These are phyloP conservation scores for Metschnikowia hibisci DNA, from an alignment of 805 yeast genomes.

Conservation along the genomic window DNA sequence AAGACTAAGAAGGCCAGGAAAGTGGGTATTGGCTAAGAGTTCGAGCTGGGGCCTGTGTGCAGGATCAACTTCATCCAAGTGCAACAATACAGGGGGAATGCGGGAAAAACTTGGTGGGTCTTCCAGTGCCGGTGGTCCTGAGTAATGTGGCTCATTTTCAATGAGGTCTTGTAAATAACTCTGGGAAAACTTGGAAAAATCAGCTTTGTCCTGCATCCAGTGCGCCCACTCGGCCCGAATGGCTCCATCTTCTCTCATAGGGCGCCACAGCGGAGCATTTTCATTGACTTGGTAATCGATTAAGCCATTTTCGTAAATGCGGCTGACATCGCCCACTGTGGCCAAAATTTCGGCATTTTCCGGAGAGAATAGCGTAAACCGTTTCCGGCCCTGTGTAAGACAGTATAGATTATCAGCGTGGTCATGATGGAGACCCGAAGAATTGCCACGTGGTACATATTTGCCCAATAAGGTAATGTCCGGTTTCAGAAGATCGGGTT, in stretches of 20 bases:
- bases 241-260: slow-evolving; percentile 60
- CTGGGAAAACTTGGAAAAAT: slow-evolving; percentile 14
- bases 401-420: slow-evolving; percentile 75
- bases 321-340: slow-evolving; percentile 60
- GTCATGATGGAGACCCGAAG: slow-evolving; percentile 77
- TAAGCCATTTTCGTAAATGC: slow-evolving; percentile 56
- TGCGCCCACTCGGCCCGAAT: slow-evolving; percentile 46
- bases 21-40: slow-evolving; percentile 37
- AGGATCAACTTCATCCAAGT: slow-evolving; percentile 47
- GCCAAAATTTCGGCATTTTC: slow-evolving; percentile 53
- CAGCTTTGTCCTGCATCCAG: slow-evolving; percentile 35
- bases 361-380: slow-evolving; percentile 68
- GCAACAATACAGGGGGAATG: slow-evolving; percentile 61
- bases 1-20: slow-evolving; percentile 46
- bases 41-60: slow-evolving; percentile 24
- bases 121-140: slow-evolving; percentile 4
- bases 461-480: slow-evolving; percentile 45
- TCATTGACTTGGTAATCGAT: slow-evolving; percentile 57
- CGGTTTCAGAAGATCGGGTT: slow-evolving; percentile 15
- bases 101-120: slow-evolving; percentile 71
- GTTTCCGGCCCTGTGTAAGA: slow-evolving; percentile 54
- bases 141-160: slow-evolving; percentile 11
- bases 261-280: slow-evolving; percentile 61
- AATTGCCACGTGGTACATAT: slow-evolving; percentile 53
- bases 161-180: slow-evolving; percentile 3